A percentile compares a stretch with the other conserved stretches of the same genome.
Evolutionary conservation across 768 basidiomycete genomes (phyloP).

Genomic region (Hypholoma fasciculare): DNA sequence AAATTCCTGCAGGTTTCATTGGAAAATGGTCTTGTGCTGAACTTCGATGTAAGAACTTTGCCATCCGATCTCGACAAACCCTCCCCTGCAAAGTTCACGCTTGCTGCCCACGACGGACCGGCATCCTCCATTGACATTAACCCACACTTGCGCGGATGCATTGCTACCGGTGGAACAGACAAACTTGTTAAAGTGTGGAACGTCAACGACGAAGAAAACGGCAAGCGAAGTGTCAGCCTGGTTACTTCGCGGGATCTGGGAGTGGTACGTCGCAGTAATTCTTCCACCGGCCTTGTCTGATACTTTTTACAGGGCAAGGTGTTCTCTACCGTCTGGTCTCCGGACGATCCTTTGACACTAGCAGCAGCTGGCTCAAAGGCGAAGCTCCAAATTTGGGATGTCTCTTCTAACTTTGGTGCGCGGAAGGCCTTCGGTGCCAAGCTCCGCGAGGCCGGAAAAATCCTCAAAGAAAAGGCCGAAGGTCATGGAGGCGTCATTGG

Average conservation of each 20-base stretch:
- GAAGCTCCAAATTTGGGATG: slow-evolving; percentile 94
- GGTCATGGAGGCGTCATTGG: slow-evolving; percentile 68
- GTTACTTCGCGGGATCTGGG: slow-evolving; percentile 89
- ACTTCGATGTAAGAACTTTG: slow-evolving; percentile 87
- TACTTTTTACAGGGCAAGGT: slow-evolving; percentile 79
- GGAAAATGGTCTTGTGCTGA: slow-evolving; percentile 91
- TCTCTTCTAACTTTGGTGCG: slow-evolving; percentile 79
- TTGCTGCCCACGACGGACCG: slow-evolving; percentile 92
- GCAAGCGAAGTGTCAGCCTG: slow-evolving; percentile 71
- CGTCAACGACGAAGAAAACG: slow-evolving; percentile 61
- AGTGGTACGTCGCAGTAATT: slow-evolving; percentile 55
- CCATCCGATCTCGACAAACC: slow-evolving; percentile 65
- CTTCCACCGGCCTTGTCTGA: not conserved
- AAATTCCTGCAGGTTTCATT: slow-evolving; percentile 71
- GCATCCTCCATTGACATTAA: slow-evolving; percentile 90
- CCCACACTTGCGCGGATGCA: slow-evolving; percentile 84
- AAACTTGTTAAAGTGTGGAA: slow-evolving; percentile 98
- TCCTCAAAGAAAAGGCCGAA: slow-evolving; percentile 59
- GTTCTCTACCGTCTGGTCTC: slow-evolving; percentile 89
- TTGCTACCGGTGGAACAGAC: slow-evolving; percentile 94
- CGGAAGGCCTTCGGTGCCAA: slow-evolving; percentile 83
- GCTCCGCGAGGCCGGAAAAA: slow-evolving; percentile 69
- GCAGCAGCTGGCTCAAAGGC: slow-evolving; percentile 95
- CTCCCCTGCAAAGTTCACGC: slow-evolving; percentile 78
- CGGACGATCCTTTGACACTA: slow-evolving; percentile 90